A percentile compares a stretch with the other conserved stretches of the same genome.
Conservation (phyloP, 345 rosid genomes). For the Excoecaria cochinchinensis region DNA sequence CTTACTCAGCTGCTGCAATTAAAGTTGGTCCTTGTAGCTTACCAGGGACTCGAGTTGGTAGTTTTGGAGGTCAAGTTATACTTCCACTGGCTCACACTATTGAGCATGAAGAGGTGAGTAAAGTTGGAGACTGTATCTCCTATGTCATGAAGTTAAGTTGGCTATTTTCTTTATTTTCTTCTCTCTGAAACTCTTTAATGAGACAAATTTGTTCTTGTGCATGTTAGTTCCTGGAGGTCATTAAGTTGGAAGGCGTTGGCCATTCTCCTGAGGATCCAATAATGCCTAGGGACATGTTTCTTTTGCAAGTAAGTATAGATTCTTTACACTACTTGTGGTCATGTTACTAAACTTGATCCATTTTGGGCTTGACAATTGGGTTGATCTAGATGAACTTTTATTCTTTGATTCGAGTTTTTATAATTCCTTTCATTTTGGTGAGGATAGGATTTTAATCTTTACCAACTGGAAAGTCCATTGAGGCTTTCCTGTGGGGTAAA, state of each 20-base stretch:
- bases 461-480: neutral
- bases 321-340: neutral
- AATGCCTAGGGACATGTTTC: slow-evolving; percentile 86
- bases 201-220: neutral
- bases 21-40: slow-evolving; percentile 91
- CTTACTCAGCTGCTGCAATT: slow-evolving; percentile 89
- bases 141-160: neutral
- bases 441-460: neutral
- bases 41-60: slow-evolving; percentile 82
- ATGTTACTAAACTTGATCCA: neutral
- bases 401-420: neutral
- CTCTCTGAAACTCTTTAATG: neutral
- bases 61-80: slow-evolving; percentile 86
- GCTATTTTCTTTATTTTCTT: neutral
- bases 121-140: neutral
- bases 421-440: neutral
- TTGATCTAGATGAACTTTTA: neutral
- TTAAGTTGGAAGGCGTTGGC: slow-evolving; percentile 83
- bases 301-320: slow-evolving; percentile 69
- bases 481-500: neutral
- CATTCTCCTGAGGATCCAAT: slow-evolving; percentile 91
- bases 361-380: neutral
- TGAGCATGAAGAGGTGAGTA: slow-evolving; percentile 91
- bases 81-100: slow-evolving; percentile 95
- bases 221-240: slow-evolving; percentile 84